phyloP scores from a whole-genome alignment of 2,329 filamentous ascomycete species.

The Hymenoscyphus occultus region DNA sequence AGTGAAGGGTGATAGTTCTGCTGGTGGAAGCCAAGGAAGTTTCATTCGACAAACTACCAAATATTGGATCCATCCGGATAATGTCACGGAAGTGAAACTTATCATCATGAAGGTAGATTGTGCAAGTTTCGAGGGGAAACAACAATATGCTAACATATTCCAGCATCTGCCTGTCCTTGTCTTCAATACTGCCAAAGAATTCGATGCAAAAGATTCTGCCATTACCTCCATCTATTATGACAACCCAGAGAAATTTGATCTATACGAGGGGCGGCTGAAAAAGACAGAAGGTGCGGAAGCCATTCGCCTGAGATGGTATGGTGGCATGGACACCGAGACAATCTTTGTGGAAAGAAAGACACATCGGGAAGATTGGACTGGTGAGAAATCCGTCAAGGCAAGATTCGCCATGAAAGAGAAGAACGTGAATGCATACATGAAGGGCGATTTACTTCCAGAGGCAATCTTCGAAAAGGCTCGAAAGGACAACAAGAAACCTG shows the following conservation, averaged over 20 bases:
- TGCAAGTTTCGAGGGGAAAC: background rate
- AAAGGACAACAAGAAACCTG: conserved; percentile 89
- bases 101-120: conserved; percentile 76
- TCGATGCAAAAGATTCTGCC: conserved; percentile 82
- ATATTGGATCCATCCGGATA: conserved; percentile 98
- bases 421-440: conserved; percentile 88
- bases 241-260: conserved; percentile 87
- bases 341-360: conserved; percentile 98
- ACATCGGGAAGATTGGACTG: conserved; percentile 98
- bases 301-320: conserved; percentile 95
- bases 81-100: conserved; percentile 96
- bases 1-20: conserved; percentile 84
- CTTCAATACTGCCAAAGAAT: conserved; percentile 97
- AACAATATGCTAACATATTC: conserved; percentile 22
- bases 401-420: conserved; percentile 96
- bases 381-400: conserved; percentile 97
- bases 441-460: conserved; percentile 77
- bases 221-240: conserved; percentile 99
- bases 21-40: conserved; percentile 88
- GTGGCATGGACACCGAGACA: conserved; percentile 89
- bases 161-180: conserved; percentile 90
- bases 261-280: conserved; percentile 91
- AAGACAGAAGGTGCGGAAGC: conserved; percentile 98
- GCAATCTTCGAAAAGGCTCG: conserved; percentile 95
- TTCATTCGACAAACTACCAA: conserved; percentile 98